A percentile compares a stretch with the other conserved stretches of the same genome.
phyloP scores from a whole-genome alignment of 345 rosid species.

The Pistacia vera region DNA sequence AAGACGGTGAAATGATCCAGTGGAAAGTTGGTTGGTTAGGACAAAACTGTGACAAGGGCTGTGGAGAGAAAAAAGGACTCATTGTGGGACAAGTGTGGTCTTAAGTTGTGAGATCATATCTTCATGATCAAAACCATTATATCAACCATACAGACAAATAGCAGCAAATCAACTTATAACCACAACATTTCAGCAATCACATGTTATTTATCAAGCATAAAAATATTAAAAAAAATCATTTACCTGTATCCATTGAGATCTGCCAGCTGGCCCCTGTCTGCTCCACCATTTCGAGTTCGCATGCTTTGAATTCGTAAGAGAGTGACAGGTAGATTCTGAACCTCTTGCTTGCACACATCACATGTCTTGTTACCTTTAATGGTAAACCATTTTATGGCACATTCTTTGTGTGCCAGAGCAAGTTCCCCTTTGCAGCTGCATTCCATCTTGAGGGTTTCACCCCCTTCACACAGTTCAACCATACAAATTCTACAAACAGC shows the following conservation, averaged over 20 bases:
- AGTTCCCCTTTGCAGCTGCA: constrained; percentile 99
- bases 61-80: background rate
- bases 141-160: background rate
- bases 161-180: background rate
- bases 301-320: constrained; percentile 72
- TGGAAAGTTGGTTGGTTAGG: background rate
- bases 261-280: constrained; percentile 28
- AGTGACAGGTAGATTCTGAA: constrained; percentile 83
- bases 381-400: constrained; percentile 95
- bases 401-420: constrained; percentile 89
- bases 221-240: constrained; percentile 12
- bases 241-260: constrained; percentile 53
- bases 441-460: constrained; percentile 95
- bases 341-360: constrained; percentile 91
- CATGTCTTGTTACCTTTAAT: constrained; percentile 93
- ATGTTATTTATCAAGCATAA: constrained; percentile 2
- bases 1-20: background rate
- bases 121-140: background rate
- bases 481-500: constrained; percentile 95
- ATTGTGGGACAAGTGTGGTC: background rate
- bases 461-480: constrained; percentile 89
- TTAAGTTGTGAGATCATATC: background rate
- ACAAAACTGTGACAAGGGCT: background rate
- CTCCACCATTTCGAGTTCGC: constrained; percentile 34
- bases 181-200: background rate